Percentiles rank a stretch among this genome's conserved stretches.
These are phyloP conservation scores for Leccinum pachyderme DNA, from an alignment of 1,284 basidiomycete species.

Conservation along the genomic window DNA sequence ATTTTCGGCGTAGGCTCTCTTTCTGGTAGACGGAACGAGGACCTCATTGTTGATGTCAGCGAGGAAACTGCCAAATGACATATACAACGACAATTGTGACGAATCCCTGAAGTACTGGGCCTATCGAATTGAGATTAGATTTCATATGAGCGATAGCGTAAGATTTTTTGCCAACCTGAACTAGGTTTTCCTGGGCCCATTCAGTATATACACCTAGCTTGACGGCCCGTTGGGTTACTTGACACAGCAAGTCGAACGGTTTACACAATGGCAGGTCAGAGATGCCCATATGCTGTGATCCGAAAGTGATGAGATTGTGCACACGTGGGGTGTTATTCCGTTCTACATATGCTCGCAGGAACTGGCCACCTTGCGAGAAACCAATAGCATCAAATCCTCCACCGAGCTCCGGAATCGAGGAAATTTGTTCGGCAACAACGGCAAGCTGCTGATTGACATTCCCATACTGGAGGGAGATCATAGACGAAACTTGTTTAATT, in stretches of 20 bases:
- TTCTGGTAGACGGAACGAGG: constrained; percentile 39
- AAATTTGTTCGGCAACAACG: constrained; percentile 67
- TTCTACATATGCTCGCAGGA: constrained; percentile 88
- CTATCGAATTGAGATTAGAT: constrained; percentile 36
- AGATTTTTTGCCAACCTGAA: constrained; percentile 54
- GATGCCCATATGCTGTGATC: constrained; percentile 83
- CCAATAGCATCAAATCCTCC: constrained; percentile 89
- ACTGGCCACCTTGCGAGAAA: constrained; percentile 92
- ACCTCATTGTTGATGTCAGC: constrained; percentile 76
- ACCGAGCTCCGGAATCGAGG: constrained; percentile 64
- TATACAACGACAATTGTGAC: constrained; percentile 68
- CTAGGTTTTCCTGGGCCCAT: constrained; percentile 80
- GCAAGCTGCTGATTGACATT: constrained; percentile 74
- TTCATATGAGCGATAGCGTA: background rate
- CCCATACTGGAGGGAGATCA: constrained; percentile 59
- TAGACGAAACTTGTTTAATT: background rate
- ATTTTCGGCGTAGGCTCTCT: constrained; percentile 60
- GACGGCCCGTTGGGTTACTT: constrained; percentile 70
- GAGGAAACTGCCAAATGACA: constrained; percentile 68
- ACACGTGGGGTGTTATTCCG: constrained; percentile 77
- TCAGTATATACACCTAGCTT: constrained; percentile 75
- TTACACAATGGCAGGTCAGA: constrained; percentile 77
- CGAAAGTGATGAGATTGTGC: constrained; percentile 87
- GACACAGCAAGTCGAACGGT: constrained; percentile 73
- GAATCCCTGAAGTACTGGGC: constrained; percentile 96